phyloP scores from a whole-genome alignment of 257 asterid species.

The Solanum chilense region DNA sequence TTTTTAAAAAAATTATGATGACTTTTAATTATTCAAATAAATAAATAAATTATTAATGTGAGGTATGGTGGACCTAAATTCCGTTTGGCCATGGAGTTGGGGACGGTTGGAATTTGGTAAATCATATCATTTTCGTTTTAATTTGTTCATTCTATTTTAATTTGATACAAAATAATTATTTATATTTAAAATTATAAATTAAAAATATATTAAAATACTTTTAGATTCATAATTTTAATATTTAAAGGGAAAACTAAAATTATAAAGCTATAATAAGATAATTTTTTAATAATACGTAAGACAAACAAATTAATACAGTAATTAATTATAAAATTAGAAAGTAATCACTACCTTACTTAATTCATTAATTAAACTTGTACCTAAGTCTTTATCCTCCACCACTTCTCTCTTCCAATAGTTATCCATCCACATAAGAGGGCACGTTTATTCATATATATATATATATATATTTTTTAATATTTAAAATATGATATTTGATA shows the following conservation, averaged over 20 bases:
- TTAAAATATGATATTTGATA: background rate
- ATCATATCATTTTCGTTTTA: background rate
- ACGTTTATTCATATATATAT: background rate
- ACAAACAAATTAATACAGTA: background rate
- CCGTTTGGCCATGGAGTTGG: background rate
- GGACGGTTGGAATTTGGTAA: background rate
- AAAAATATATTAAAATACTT: too few relatives aligned
- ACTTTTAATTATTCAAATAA: background rate
- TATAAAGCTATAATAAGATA: too few relatives aligned
- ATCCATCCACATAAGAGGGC: background rate
- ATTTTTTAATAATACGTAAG: too few relatives aligned
- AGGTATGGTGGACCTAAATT: background rate
- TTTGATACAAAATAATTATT: background rate
- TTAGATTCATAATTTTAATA: too few relatives aligned
- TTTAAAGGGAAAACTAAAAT: background rate
- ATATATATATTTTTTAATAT: too few relatives aligned
- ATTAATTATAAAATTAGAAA: background rate
- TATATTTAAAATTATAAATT: too few relatives aligned
- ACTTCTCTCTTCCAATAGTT: background rate
- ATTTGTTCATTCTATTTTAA: background rate
- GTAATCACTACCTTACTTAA: background rate
- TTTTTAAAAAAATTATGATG: background rate
- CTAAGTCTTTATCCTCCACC: background rate
- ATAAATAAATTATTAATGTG: background rate
- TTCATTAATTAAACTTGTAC: background rate